phyloP scores from a whole-genome alignment of 768 basidiomycete species.

The Podaxis sp. region DNA sequence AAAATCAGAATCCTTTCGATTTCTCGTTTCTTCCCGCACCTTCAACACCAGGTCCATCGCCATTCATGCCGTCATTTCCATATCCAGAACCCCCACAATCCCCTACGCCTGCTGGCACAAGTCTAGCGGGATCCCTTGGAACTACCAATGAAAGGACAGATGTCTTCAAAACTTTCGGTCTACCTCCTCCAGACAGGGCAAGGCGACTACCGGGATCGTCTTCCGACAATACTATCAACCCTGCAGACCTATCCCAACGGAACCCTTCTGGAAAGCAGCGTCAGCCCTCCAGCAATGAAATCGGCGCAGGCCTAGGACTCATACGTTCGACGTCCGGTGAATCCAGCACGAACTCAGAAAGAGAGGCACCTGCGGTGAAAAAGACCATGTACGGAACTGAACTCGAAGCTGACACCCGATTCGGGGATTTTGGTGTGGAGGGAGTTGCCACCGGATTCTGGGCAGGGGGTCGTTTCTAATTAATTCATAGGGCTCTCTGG shows the following conservation, averaged over 20 bases:
- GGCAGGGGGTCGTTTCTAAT: constrained; percentile 48
- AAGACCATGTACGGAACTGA: constrained; percentile 87
- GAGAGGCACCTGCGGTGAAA: constrained; percentile 42
- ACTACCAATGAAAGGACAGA: constrained; percentile 39
- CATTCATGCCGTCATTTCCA: constrained; percentile 46
- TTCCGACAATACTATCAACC: constrained; percentile 29
- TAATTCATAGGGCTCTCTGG: not conserved
- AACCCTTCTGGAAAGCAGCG: constrained; percentile 24
- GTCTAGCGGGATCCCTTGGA: constrained; percentile 23
- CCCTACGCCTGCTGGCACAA: constrained; percentile 48
- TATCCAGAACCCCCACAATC: constrained; percentile 60
- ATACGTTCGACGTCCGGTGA: constrained; percentile 29
- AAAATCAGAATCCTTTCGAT: constrained; percentile 54
- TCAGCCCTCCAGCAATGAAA: constrained; percentile 43
- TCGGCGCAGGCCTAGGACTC: constrained; percentile 45
- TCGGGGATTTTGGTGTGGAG: constrained; percentile 82
- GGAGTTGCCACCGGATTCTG: constrained; percentile 76
- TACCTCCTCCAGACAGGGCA: constrained; percentile 38
- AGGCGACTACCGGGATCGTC: constrained; percentile 6
- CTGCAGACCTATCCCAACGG: constrained; percentile 36
- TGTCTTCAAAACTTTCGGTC: constrained; percentile 46
- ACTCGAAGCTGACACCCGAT: constrained; percentile 77
- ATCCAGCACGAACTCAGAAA: constrained; percentile 20
- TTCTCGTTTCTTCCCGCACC: constrained; percentile 53
- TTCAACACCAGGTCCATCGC: constrained; percentile 48